Base-by-base conservation (phyloP, 805 yeast species). In the Brettanomyces anomalus region DNA sequence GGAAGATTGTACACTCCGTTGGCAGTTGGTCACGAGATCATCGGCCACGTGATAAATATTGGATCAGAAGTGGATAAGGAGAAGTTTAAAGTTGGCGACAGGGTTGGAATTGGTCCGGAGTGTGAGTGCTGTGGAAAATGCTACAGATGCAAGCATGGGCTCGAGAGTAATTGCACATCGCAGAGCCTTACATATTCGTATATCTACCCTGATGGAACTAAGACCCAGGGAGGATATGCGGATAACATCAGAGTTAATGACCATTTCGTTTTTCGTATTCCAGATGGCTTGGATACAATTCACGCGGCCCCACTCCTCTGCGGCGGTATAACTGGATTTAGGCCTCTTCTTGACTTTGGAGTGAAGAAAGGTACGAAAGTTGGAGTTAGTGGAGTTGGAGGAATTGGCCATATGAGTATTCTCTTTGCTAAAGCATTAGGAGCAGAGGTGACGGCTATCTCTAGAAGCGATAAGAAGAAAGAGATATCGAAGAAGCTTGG, bases 341-440 rank as follows among this genome's bases (percentile, higher is more conserved):
- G 75, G 24, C 81, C 81, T 19, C 57, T 74, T 48, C 42, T 55
- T 7, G 52, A 52, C 4, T 50, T 57, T n/a, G 71, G 69, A 32
- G 67, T 64, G 52, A 75, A 71, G 43, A 68, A 70, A 39, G 77
- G 76, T 41, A 66, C 66, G 47, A 67, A 62, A 41, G 75, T 75
- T 39, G 81, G 77, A 50, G 64, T 77, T 46, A 52, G 59, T 45
- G 74, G 73, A 46, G 60, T 68, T 44, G 74, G 74, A 47, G 74
- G 74, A 24, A 63, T 68, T 53, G 74, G 74, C 17, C 72, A 67
- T 51, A 61, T 67, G 65, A 69, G 71, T n/a, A 54, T 68, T 35
- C 57, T 66, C 53, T 70, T 77, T 46, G 78, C 81, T 33, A 70
- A 73, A 49, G 81, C 81, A 5, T 55, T 77, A 54, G 82, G 81